These are phyloP conservation scores for Candida berthetii DNA, from an alignment of 805 yeast species.

Conservation along the genomic window DNA sequence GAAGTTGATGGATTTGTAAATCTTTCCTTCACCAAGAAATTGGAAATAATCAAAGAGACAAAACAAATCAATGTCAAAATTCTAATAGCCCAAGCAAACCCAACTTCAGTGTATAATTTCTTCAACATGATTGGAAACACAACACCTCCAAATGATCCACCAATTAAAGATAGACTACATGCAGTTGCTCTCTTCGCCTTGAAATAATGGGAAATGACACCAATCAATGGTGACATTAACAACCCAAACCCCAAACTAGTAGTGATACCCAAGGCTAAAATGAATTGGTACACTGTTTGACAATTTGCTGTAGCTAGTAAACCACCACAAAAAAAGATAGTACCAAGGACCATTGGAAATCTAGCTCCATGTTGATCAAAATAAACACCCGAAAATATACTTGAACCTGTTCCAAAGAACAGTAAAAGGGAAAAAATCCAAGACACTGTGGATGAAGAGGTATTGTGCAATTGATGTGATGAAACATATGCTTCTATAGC, in stretches of 20 bases:
- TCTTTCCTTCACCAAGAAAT: constrained; percentile 35
- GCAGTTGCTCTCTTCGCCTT: constrained; percentile 52
- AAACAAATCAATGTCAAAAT: constrained; percentile 42
- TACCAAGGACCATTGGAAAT: constrained; percentile 37
- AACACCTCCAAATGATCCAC: constrained; percentile 56
- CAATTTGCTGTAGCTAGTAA: constrained; percentile 52
- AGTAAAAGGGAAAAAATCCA: constrained; percentile 65
- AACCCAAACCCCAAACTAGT: constrained; percentile 57
- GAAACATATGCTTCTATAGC: constrained; percentile 59
- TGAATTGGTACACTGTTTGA: constrained; percentile 49
- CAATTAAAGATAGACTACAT: constrained; percentile 41
- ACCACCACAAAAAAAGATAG: constrained; percentile 42
- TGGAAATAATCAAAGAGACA: constrained; percentile 28
- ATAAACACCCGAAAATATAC: constrained; percentile 41
- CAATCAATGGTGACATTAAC: constrained; percentile 54
- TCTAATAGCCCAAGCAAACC: constrained; percentile 57
- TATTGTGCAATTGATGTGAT: constrained; percentile 42
- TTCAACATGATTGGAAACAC: constrained; percentile 50
- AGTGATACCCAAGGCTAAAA: constrained; percentile 50
- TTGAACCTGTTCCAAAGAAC: constrained; percentile 42
- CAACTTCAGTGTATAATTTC: constrained; percentile 40
- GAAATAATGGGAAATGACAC: constrained; percentile 65
- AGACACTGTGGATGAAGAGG: constrained; percentile 43
- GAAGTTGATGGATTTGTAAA: constrained; percentile 24
- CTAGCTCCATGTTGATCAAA: constrained; percentile 60